Percentiles rank a stretch among this genome's conserved stretches.
Conservation (phyloP, 2,329 filamentous ascomycete species). For the Penicillium sp. region DNA sequence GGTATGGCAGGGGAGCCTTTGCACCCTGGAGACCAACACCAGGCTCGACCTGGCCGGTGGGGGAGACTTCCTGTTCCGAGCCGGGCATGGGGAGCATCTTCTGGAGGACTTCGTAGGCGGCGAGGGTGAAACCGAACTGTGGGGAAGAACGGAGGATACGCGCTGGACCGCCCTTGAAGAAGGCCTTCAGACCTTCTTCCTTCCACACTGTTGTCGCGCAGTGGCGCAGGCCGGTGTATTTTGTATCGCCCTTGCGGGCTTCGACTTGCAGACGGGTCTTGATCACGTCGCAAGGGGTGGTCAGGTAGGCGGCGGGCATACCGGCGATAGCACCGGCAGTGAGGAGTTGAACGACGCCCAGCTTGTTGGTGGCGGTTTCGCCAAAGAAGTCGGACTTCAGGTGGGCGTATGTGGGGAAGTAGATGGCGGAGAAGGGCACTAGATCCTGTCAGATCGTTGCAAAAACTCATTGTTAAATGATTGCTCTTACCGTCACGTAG, state of each 20-base stretch:
- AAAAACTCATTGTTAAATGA: conserved; percentile 21
- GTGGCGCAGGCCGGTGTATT: conserved; percentile 86
- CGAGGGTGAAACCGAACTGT: conserved; percentile 97
- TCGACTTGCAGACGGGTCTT: conserved; percentile 98
- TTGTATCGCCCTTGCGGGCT: conserved; percentile 89
- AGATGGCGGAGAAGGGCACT: conserved; percentile 97
- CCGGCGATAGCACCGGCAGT: conserved; percentile 93
- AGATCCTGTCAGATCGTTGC: conserved; percentile 16
- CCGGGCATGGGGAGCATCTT: conserved; percentile 80
- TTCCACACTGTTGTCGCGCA: conserved; percentile 81
- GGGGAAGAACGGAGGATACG: conserved; percentile 94
- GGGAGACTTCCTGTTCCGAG: conserved; percentile 57
- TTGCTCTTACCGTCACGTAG: conserved; percentile 71
- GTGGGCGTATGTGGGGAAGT: conserved; percentile 96
- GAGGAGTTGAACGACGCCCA: conserved; percentile 87
- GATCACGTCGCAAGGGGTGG: conserved; percentile 97
- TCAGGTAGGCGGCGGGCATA: conserved; percentile 92
- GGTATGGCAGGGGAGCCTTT: conserved; percentile 67
- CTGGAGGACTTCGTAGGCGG: conserved; percentile 92
- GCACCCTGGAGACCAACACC: conserved; percentile 68
- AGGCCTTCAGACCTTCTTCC: conserved; percentile 93
- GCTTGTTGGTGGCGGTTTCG: conserved; percentile 83
- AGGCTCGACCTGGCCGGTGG: conserved; percentile 67
- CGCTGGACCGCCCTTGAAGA: conserved; percentile 98
- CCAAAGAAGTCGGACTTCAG: conserved; percentile 94